phyloP scores from a whole-genome alignment of 1,284 basidiomycete genomes.

The Mixia osmundae region DNA sequence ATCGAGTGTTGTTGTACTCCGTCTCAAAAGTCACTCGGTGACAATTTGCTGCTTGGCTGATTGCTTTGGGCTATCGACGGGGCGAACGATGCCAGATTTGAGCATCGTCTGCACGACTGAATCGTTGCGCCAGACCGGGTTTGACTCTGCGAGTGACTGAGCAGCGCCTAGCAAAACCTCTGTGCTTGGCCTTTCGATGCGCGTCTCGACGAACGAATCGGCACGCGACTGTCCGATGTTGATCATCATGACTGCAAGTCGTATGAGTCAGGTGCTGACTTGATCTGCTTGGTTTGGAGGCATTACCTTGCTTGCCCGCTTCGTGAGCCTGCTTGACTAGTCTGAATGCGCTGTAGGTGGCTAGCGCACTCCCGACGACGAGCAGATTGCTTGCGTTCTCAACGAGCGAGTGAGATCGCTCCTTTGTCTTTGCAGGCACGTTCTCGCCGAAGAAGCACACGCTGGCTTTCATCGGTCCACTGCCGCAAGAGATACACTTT shows the following conservation, averaged over 20 bases:
- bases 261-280: slow-evolving; percentile 79
- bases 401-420: slow-evolving; percentile 21
- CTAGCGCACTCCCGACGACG: slow-evolving; percentile 63
- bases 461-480: slow-evolving; percentile 8
- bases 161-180: not conserved
- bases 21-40: too few species aligned
- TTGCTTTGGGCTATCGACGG: too few species aligned
- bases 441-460: slow-evolving; percentile 15
- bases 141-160: too few species aligned
- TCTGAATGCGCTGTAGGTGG: slow-evolving; percentile 73
- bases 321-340: slow-evolving; percentile 58
- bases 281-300: too few species aligned
- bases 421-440: slow-evolving; percentile 8
- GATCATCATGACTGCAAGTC: slow-evolving; percentile 29
- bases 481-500: slow-evolving; percentile 7
- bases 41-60: too few species aligned
- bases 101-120: slow-evolving; percentile 2
- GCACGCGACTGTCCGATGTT: not conserved
- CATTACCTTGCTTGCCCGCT: slow-evolving; percentile 45
- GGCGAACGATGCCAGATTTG: slow-evolving; percentile 6
- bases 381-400: slow-evolving; percentile 41
- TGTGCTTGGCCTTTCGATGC: not conserved
- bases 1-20: too few species aligned
- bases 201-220: not conserved
- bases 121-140: slow-evolving; percentile 1